A percentile compares a stretch with the other conserved stretches of the same genome.
Conservation (phyloP, 2,329 filamentous ascomycete genomes). For the Neodidymelliopsis sp. region DNA sequence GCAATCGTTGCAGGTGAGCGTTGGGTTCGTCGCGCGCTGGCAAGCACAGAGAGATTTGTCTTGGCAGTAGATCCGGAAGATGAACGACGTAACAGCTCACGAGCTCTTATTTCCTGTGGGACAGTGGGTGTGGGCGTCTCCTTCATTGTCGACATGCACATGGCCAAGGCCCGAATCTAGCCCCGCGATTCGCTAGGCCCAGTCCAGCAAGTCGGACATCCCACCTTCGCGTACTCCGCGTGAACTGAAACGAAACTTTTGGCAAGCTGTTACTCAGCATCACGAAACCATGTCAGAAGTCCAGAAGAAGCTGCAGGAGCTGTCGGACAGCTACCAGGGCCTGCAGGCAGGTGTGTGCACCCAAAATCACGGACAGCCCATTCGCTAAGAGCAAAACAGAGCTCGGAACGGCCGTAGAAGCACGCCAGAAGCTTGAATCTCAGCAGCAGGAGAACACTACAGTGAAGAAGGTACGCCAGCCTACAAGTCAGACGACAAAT, state of each 20-base stretch:
- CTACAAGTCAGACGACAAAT: neutral
- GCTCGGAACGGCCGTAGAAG: slow-evolving; percentile 75
- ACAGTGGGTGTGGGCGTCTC: slow-evolving; percentile 10
- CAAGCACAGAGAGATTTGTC: slow-evolving; percentile 10
- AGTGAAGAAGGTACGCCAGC: slow-evolving; percentile 73
- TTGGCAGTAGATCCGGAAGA: neutral
- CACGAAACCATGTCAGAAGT: slow-evolving; percentile 57
- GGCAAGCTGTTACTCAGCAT: slow-evolving; percentile 35
- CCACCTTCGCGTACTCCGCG: slow-evolving; percentile 32
- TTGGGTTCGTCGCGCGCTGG: slow-evolving; percentile 1
- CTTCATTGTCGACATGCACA: slow-evolving; percentile 8
- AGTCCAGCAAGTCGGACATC: slow-evolving; percentile 31
- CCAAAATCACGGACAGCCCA: neutral
- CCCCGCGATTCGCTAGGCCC: slow-evolving; percentile 33
- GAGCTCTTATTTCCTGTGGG: neutral
- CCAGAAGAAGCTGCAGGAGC: slow-evolving; percentile 79
- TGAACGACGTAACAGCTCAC: neutral
- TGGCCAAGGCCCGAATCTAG: slow-evolving; percentile 19
- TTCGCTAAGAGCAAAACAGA: slow-evolving; percentile 62
- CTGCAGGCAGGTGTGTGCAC: slow-evolving; percentile 75
- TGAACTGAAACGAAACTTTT: slow-evolving; percentile 25
- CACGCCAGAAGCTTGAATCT: slow-evolving; percentile 89
- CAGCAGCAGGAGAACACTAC: slow-evolving; percentile 92
- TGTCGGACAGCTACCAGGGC: slow-evolving; percentile 88
- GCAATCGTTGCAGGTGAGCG: neutral